phyloP scores from a whole-genome alignment of 2,329 filamentous ascomycete genomes.

The Rhytidhysteron rufulum region DNA sequence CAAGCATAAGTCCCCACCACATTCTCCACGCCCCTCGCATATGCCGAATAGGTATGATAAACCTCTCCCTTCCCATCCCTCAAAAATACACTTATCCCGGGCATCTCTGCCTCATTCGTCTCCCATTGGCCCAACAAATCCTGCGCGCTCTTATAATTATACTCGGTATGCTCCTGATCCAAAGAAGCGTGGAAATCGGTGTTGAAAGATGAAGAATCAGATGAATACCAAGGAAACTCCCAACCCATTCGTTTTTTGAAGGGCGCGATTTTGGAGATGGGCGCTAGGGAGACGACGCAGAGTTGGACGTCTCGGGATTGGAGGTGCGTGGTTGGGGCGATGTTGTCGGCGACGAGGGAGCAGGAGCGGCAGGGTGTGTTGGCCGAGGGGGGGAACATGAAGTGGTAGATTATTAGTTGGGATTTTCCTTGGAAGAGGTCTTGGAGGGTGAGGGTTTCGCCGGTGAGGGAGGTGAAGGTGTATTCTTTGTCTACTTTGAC shows the following conservation, averaged over 20 bases:
- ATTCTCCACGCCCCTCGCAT: background rate
- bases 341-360: background rate
- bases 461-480: background rate
- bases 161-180: background rate
- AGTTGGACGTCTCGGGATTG: background rate
- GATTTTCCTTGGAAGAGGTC: background rate
- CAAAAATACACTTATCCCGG: background rate
- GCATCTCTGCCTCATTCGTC: background rate
- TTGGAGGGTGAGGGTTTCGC: background rate
- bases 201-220: background rate
- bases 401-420: conserved; percentile 1
- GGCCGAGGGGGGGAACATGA: background rate
- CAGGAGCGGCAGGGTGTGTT: background rate
- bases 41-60: background rate
- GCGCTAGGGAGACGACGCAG: background rate
- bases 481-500: background rate
- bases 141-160: background rate
- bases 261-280: background rate
- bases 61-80: background rate
- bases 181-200: background rate
- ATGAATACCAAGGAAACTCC: background rate
- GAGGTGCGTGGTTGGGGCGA: background rate
- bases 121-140: background rate
- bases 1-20: background rate
- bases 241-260: conserved; percentile 1